These are phyloP conservation scores for Citrus medica DNA, from an alignment of 345 rosid species.

Conservation along the genomic window DNA sequence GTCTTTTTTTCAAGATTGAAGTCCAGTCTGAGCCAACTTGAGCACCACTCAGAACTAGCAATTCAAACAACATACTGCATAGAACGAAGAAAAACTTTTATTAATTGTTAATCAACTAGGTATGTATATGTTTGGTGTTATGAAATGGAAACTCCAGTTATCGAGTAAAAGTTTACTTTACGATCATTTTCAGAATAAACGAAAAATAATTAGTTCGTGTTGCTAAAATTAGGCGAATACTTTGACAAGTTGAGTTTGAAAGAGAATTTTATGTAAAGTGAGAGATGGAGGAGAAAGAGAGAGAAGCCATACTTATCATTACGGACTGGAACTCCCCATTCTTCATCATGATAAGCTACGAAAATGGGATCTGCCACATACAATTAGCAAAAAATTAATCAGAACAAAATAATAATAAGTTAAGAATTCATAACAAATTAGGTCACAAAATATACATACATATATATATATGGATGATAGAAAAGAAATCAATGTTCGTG, in stretches of 20 bases:
- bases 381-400: too few species aligned
- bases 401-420: background rate
- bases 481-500: background rate
- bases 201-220: too few species aligned
- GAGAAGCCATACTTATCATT: slow-evolving; percentile 42
- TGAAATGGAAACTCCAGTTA: too few species aligned
- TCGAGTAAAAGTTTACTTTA: too few species aligned
- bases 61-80: slow-evolving; percentile 47
- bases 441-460: background rate
- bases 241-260: too few species aligned
- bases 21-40: slow-evolving; percentile 77
- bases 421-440: background rate
- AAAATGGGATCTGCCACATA: slow-evolving; percentile 48
- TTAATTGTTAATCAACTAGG: too few species aligned
- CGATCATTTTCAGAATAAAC: too few species aligned
- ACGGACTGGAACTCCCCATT: slow-evolving; percentile 70
- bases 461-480: background rate
- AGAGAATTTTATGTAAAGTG: too few species aligned
- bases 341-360: slow-evolving; percentile 59
- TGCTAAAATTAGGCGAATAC: too few species aligned
- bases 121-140: too few species aligned
- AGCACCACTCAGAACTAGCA: slow-evolving; percentile 56
- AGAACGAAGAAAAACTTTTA: background rate
- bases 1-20: slow-evolving; percentile 56
- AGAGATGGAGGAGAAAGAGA: background rate